Conservation (phyloP, 2,329 filamentous ascomycete species). For the Dactylellina sp. region DNA sequence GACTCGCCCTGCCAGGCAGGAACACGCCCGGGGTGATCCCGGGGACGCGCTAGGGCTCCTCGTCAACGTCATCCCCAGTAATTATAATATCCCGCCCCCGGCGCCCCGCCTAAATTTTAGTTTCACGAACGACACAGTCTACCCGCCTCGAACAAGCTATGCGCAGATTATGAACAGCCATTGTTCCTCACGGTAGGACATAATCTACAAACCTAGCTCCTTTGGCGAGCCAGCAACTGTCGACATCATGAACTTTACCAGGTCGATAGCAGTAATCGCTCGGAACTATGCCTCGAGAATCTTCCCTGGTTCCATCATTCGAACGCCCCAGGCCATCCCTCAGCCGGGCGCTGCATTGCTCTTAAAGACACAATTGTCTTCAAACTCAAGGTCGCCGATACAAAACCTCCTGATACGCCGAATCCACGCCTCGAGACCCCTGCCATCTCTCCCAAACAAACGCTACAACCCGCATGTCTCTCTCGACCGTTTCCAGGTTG, state of each 20-base stretch:
- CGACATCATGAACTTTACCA: conserved; percentile 18
- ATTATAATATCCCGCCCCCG: conserved; percentile 2
- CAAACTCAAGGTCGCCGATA: neutral
- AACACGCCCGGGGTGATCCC: conserved; percentile 1
- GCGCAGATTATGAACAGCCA: conserved; percentile 9
- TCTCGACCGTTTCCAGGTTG: conserved; percentile 29
- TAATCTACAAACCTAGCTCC: neutral
- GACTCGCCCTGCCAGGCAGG: neutral
- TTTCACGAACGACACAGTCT: neutral
- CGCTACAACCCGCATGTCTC: conserved; percentile 29
- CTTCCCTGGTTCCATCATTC: neutral
- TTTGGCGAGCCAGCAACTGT: neutral
- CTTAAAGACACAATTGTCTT: conserved; percentile 13
- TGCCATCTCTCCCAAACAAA: conserved; percentile 10
- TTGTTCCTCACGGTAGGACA: neutral
- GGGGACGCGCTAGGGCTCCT: neutral
- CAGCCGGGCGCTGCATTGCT: neutral
- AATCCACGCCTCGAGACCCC: conserved; percentile 13
- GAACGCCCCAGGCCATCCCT: conserved; percentile 3
- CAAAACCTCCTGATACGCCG: neutral
- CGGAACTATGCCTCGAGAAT: conserved; percentile 19
- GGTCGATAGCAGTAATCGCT: conserved; percentile 22
- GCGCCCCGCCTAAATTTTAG: conserved; percentile 35
- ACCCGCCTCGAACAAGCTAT: conserved; percentile 8
- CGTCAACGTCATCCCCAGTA: conserved; percentile 13